Evolutionary conservation across 140 eudicot genomes (phyloP), one percentile per base, ranked within the genome.

Genomic region (Flaveria floridana): DNA sequence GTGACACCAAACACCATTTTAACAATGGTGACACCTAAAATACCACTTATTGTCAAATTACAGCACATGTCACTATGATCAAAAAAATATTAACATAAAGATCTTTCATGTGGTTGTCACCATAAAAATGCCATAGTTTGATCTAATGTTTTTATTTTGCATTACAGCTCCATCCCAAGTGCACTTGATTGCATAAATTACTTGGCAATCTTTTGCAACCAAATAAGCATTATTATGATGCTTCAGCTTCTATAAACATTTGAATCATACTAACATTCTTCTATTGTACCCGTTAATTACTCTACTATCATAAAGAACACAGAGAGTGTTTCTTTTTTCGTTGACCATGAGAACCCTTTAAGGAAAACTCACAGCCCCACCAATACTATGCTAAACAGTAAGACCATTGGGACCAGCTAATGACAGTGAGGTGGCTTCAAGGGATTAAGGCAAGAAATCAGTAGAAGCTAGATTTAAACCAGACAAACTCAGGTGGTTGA

Each of bases 91-190:
- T 5, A 2, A 15, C 16, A 23, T 39, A 39, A 57, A 20, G 53
- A 55, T 72, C 53, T 72, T 72, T 56, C 68, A 72, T 20, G 39
- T 3, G 11, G 75, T 72, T 71, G 50, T 53, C 28, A 28, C 65
- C 52, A 15, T 28, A 70, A 14, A 34, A 51, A 53, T 34, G 14
- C 42, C 19, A 18, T 16, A 9, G 50, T 70, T 53, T 53, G 30
- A 69, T 21, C 46, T 50, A 69, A 16, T 34, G 12, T 70, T 70
- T 23, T 28, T n/a, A 44, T 21, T 56, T 63, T 63, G 26, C 16
- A 39, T 63, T 20, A 26, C 69, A 14, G 46, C 46, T 63, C 69
- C 47, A 26, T 63, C 69, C 46, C 69, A 25, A 26, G 18, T 28
- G 47, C 34, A 58, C 15, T 58, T 30, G 46, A 7, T 30, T 63